These are phyloP conservation scores for Tetradesmus obliquus DNA, from an alignment of 139 green algal species.

Conservation along the genomic window DNA sequence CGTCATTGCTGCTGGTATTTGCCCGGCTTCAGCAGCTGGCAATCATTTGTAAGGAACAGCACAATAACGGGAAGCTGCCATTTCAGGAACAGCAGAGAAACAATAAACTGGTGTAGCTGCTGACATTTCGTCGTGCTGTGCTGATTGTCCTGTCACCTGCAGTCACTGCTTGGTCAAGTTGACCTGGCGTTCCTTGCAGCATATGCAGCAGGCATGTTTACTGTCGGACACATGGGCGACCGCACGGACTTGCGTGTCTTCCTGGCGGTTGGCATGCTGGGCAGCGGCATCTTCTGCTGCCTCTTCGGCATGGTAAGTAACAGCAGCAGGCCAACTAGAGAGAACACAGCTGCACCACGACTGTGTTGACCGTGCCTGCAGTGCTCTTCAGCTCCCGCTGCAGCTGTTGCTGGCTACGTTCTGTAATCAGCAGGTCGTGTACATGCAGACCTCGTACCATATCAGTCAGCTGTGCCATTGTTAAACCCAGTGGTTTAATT, in stretches of 20 bases:
- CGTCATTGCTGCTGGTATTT: too few relatives aligned
- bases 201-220: constrained; percentile 96
- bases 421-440: too few relatives aligned
- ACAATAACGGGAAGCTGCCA: too few relatives aligned
- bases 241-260: constrained; percentile 91
- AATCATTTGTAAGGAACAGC: too few relatives aligned
- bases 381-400: neutral
- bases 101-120: neutral
- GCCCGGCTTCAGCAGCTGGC: too few relatives aligned
- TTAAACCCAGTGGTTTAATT: too few relatives aligned
- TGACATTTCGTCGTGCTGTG: neutral
- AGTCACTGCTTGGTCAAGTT: constrained; percentile 84
- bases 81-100: too few relatives aligned
- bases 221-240: constrained; percentile 92
- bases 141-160: constrained; percentile 12
- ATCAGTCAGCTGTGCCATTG: too few relatives aligned
- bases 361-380: neutral
- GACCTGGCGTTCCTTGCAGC: constrained; percentile 93
- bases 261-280: constrained; percentile 90
- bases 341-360: too few relatives aligned
- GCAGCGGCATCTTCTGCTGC: constrained; percentile 76
- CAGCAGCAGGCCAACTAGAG: neutral
- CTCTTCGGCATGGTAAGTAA: constrained; percentile 84
- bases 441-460: too few relatives aligned
- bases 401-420: neutral